phyloP scores from a whole-genome alignment of 2,329 filamentous ascomycete genomes.

The Penicillium sp. region DNA sequence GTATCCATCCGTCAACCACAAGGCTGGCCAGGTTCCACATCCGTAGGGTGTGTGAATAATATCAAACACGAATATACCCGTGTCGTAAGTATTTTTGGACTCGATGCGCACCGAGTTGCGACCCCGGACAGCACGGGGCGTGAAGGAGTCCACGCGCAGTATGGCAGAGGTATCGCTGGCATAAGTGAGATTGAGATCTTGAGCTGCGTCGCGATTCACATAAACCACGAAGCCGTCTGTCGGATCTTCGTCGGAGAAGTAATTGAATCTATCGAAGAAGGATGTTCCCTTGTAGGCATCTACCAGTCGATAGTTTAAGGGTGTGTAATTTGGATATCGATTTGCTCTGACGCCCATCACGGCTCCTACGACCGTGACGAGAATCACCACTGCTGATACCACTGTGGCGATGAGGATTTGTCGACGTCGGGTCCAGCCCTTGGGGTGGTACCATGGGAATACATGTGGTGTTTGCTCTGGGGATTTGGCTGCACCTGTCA shows the following conservation, averaged over 20 bases:
- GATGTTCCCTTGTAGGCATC: slow-evolving; percentile 50
- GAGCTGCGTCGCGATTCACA: slow-evolving; percentile 40
- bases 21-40: slow-evolving; percentile 69
- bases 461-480: slow-evolving; percentile 4
- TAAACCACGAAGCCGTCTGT: slow-evolving; percentile 56
- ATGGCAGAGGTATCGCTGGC: slow-evolving; percentile 61
- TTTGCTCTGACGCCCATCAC: slow-evolving; percentile 46
- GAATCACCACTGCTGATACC: slow-evolving; percentile 51
- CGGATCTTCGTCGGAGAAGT: slow-evolving; percentile 53
- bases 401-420: slow-evolving; percentile 55
- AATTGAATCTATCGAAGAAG: slow-evolving; percentile 56
- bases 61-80: slow-evolving; percentile 72
- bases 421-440: slow-evolving; percentile 60
- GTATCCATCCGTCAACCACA: slow-evolving; percentile 67
- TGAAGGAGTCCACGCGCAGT: slow-evolving; percentile 66
- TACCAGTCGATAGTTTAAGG: slow-evolving; percentile 48
- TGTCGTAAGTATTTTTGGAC: slow-evolving; percentile 65
- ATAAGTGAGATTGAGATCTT: slow-evolving; percentile 64
- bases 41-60: slow-evolving; percentile 68
- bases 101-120: slow-evolving; percentile 69
- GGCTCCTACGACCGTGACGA: slow-evolving; percentile 57
- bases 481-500: slow-evolving; percentile 14
- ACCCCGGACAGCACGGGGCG: slow-evolving; percentile 63
- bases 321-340: slow-evolving; percentile 53
- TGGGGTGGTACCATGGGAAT: slow-evolving; percentile 54